A percentile compares a stretch with the other conserved stretches of the same genome.
Evolutionary conservation across 441 rosid genomes (phyloP).

Genomic region (Kokia cookei): DNA sequence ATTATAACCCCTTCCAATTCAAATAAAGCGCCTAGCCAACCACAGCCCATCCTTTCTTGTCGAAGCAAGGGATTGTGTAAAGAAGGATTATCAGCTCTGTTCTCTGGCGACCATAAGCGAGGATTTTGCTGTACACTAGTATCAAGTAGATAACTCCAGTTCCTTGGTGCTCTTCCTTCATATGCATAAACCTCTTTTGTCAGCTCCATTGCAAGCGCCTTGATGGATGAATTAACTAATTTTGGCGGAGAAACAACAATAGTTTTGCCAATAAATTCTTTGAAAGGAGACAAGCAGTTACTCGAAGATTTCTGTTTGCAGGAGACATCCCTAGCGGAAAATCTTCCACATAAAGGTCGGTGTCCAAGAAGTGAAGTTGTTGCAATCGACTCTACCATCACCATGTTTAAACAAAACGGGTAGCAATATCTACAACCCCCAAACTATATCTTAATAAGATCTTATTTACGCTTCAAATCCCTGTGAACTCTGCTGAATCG

Average conservation of each 20-base stretch:
- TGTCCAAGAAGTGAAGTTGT: constrained; percentile 55
- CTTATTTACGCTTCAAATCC: background rate
- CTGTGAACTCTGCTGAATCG: background rate
- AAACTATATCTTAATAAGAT: background rate
- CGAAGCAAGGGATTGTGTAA: constrained; percentile 84
- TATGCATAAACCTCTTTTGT: constrained; percentile 63
- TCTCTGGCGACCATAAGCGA: constrained; percentile 76
- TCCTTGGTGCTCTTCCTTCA: constrained; percentile 41
- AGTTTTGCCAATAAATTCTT: constrained; percentile 28
- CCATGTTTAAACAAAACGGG: constrained; percentile 39
- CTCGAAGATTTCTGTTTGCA: constrained; percentile 24
- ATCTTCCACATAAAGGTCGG: constrained; percentile 33
- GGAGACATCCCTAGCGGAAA: constrained; percentile 30
- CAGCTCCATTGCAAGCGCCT: constrained; percentile 71
- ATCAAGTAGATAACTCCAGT: constrained; percentile 43
- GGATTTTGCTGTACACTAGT: constrained; percentile 44
- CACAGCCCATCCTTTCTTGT: constrained; percentile 94
- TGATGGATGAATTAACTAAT: constrained; percentile 26
- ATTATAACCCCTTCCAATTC: constrained; percentile 94
- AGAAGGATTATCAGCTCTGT: constrained; percentile 77
- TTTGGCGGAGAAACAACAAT: constrained; percentile 23
- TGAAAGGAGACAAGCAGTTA: constrained; percentile 24
- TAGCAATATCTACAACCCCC: constrained; percentile 9
- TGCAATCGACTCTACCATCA: constrained; percentile 69
- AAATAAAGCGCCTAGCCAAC: constrained; percentile 94